phyloP scores from a whole-genome alignment of 129 eudicot species.

The Daucus carota region DNA sequence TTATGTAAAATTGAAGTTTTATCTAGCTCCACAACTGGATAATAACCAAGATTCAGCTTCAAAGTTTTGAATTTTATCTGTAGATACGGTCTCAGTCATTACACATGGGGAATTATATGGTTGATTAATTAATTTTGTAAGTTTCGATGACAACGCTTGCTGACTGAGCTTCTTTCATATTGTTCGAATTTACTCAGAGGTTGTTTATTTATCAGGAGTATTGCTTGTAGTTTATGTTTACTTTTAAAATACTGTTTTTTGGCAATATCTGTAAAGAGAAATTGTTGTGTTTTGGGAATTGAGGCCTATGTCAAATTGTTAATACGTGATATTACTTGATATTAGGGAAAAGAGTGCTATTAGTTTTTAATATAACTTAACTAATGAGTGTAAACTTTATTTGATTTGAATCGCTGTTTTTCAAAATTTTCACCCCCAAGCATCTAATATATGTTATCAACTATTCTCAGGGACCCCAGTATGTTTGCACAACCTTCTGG shows the following conservation, averaged over 20 bases:
- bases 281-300: no score
- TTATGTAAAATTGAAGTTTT: neutral
- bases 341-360: neutral
- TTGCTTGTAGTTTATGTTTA: no score
- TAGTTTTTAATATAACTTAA: neutral
- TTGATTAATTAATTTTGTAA: neutral
- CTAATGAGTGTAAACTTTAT: neutral
- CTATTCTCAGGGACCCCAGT: conserved; percentile 85
- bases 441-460: neutral
- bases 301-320: no score
- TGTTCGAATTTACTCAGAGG: neutral
- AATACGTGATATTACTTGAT: neutral
- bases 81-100: neutral
- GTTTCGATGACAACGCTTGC: neutral
- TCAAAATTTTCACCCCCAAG: neutral
- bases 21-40: neutral
- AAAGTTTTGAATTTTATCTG: neutral
- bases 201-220: neutral
- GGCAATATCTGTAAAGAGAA: no score
- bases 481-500: conserved; percentile 92
- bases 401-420: neutral
- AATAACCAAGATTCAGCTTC: neutral
- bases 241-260: no score
- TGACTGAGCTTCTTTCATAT: neutral
- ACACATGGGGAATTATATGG: neutral